A percentile compares a stretch with the other conserved stretches of the same genome.
Evolutionary conservation across 305 asterid species (phyloP).

Genomic region (Fraxinus sp.): DNA sequence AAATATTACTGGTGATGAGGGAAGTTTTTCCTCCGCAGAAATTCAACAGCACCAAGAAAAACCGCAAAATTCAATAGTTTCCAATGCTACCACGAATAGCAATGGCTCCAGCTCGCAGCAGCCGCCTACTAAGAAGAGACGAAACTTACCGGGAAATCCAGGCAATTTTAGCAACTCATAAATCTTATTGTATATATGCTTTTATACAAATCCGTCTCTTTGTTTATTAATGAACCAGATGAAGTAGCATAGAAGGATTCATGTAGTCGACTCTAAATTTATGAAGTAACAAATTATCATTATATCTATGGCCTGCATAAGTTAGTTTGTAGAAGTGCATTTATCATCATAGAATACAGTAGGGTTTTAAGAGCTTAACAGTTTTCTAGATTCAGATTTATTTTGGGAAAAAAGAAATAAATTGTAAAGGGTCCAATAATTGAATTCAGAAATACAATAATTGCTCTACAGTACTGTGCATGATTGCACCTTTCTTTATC

Average conservation of each 20-base stretch:
- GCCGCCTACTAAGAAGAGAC: slow-evolving; percentile 54
- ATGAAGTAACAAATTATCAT: not conserved
- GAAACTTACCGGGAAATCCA: slow-evolving; percentile 79
- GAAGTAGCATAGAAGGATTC: not conserved
- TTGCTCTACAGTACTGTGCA: slow-evolving; percentile 35
- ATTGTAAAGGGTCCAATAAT: slow-evolving; percentile 53
- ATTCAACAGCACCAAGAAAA: slow-evolving; percentile 49
- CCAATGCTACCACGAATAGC: slow-evolving; percentile 37
- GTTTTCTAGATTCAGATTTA: not conserved
- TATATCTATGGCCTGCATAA: not conserved
- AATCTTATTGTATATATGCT: not conserved
- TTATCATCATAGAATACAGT: not conserved
- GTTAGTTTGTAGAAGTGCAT: not conserved
- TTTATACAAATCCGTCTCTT: not conserved
- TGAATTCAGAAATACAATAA: slow-evolving; percentile 40
- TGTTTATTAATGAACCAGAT: not conserved
- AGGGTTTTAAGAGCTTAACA: slow-evolving; percentile 1
- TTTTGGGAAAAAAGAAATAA: not conserved
- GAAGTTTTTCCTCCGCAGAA: slow-evolving; percentile 87
- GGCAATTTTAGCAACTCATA: slow-evolving; percentile 32
- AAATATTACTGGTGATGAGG: slow-evolving; percentile 73
- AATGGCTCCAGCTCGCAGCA: slow-evolving; percentile 61
- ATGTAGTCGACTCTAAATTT: not conserved
- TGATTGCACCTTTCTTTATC: slow-evolving; percentile 40
- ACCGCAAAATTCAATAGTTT: slow-evolving; percentile 21